Conservation (phyloP, 2,329 filamentous ascomycete species). For the Dactylellina haptotyla region DNA sequence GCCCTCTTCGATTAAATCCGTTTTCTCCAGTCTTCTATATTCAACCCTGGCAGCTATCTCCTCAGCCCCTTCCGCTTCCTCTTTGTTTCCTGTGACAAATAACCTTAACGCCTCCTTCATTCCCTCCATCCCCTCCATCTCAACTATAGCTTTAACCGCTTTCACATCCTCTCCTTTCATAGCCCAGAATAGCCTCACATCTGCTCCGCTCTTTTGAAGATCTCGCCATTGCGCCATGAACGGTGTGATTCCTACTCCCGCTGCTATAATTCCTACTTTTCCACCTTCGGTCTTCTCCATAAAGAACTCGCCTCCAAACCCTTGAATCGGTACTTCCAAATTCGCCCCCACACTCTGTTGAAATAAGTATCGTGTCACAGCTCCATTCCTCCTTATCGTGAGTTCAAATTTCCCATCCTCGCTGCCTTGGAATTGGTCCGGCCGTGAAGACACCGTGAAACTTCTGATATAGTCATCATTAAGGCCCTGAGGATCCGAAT, state of each 20-base stretch:
- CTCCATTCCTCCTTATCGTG: conserved; percentile 75
- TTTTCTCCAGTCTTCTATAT: conserved; percentile 64
- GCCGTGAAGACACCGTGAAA: conserved; percentile 78
- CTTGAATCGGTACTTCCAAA: conserved; percentile 75
- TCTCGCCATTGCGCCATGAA: conserved; percentile 74
- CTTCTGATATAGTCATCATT: conserved; percentile 88
- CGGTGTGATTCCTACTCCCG: conserved; percentile 85
- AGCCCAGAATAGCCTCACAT: conserved; percentile 75
- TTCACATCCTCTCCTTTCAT: conserved; percentile 71
- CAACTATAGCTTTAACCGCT: conserved; percentile 71
- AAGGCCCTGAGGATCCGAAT: conserved; percentile 79
- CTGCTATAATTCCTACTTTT: conserved; percentile 74
- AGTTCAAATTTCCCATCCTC: conserved; percentile 71
- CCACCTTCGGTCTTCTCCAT: conserved; percentile 61
- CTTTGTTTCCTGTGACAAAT: conserved; percentile 70
- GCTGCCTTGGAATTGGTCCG: conserved; percentile 61
- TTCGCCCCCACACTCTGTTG: conserved; percentile 65
- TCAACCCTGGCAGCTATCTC: conserved; percentile 16
- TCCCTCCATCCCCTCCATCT: conserved; percentile 62
- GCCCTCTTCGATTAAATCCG: conserved; percentile 63
- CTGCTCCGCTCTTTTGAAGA: conserved; percentile 62
- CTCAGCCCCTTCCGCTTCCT: conserved; percentile 12
- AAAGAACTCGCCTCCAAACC: conserved; percentile 75
- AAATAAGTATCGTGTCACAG: conserved; percentile 74
- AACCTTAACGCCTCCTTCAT: conserved; percentile 68